Evolutionary conservation across 179 eudicot genomes (phyloP).

Genomic region (Beta macrorhiza): DNA sequence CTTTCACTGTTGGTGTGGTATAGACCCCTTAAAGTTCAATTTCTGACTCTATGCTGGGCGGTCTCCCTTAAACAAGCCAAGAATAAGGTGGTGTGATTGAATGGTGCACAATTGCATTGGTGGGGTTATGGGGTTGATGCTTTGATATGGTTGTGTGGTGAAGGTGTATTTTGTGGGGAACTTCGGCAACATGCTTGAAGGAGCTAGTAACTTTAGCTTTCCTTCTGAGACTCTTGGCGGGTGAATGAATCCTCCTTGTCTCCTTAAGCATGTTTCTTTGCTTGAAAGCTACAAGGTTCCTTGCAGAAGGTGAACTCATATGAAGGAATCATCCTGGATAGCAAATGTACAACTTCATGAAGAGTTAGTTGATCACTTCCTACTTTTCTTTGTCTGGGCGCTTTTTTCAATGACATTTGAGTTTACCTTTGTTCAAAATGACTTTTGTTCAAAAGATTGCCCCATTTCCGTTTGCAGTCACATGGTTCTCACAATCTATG

Average conservation of each 20-base stretch:
- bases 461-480: too few species aligned
- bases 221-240: too few species aligned
- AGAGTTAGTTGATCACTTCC: not conserved
- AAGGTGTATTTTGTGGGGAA: too few species aligned
- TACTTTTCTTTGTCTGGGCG: not conserved
- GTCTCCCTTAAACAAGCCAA: not conserved
- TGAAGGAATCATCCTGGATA: not conserved
- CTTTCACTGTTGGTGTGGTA: not conserved
- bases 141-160: too few species aligned
- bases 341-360: not conserved
- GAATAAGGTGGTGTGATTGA: too few species aligned
- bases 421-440: not conserved
- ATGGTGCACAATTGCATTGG: too few species aligned
- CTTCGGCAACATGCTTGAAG: too few species aligned
- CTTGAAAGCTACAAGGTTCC: not conserved
- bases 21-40: too few species aligned
- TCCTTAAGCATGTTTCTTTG: not conserved
- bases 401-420: not conserved
- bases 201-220: too few species aligned
- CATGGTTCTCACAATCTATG: too few species aligned
- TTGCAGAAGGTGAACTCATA: not conserved
- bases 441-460: not conserved
- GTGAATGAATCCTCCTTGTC: too few species aligned
- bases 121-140: too few species aligned
- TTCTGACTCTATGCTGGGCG: not conserved